Conservation (phyloP, 257 asterid species). For the Parsonsia alboflavescens region DNA sequence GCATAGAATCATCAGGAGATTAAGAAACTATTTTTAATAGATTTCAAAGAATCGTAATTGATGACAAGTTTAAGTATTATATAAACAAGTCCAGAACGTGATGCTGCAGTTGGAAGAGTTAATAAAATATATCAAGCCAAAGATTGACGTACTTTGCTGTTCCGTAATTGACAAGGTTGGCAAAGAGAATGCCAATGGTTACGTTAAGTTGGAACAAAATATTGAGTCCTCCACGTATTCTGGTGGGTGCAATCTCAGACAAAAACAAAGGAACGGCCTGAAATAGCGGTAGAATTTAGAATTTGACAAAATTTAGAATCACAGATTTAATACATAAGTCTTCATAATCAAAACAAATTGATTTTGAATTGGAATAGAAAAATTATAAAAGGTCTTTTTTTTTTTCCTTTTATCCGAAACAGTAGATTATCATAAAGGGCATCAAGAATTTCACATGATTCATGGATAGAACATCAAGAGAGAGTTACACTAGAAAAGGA, state of each 20-base stretch:
- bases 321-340: neutral
- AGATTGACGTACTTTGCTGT: constrained; percentile 49
- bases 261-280: constrained; percentile 88
- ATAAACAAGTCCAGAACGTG: neutral
- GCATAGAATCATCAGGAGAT: neutral
- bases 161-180: constrained; percentile 79
- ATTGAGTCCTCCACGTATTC: constrained; percentile 92
- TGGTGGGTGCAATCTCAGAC: constrained; percentile 93
- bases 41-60: neutral
- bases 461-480: too few relatives aligned
- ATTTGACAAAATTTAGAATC: neutral
- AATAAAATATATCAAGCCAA: neutral
- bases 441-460: too few relatives aligned
- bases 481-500: too few relatives aligned
- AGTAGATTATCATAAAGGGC: too few relatives aligned
- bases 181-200: constrained; percentile 81
- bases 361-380: too few relatives aligned
- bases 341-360: neutral
- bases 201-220: constrained; percentile 81
- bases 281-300: too few relatives aligned
- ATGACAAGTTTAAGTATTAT: neutral
- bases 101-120: neutral
- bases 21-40: neutral
- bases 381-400: too few relatives aligned
- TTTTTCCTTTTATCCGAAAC: too few relatives aligned